These are phyloP conservation scores for Glycine latifolia DNA, from an alignment of 306 rosid genomes.

Conservation along the genomic window DNA sequence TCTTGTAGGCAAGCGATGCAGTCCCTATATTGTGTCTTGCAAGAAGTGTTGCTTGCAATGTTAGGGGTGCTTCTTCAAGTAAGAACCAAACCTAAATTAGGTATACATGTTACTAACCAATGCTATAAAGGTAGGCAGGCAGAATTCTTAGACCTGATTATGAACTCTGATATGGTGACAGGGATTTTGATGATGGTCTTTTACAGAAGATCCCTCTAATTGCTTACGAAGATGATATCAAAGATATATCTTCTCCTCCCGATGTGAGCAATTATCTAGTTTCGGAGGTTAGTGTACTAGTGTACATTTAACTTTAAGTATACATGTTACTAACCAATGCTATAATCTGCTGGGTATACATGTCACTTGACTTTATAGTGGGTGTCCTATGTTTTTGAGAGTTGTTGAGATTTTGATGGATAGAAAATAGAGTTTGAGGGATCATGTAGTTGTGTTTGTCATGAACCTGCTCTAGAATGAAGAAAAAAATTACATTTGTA, in stretches of 20 bases:
- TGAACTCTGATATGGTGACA: conserved; percentile 52
- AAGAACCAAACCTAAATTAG: conserved; percentile 38
- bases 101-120: too few species aligned
- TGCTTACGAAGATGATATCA: conserved; percentile 72
- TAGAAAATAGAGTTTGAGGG: conserved; percentile 17
- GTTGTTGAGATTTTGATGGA: not conserved
- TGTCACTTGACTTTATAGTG: too few species aligned
- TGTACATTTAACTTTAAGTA: not conserved
- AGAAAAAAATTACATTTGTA: not conserved
- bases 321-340: not conserved
- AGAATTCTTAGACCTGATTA: conserved; percentile 43
- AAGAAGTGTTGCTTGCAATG: conserved; percentile 90
- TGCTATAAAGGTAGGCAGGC: not conserved
- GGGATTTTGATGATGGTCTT: conserved; percentile 83
- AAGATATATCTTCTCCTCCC: conserved; percentile 64
- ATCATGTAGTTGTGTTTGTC: not conserved
- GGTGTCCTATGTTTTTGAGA: not conserved
- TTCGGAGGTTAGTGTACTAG: conserved; percentile 74
- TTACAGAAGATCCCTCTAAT: conserved; percentile 73
- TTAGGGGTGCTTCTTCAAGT: conserved; percentile 92
- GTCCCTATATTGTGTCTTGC: conserved; percentile 87
- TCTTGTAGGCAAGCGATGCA: conserved; percentile 71
- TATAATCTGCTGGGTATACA: not conserved
- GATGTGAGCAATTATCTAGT: conserved; percentile 88
- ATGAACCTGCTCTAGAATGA: not conserved